Evolutionary conservation across 129 eudicot species (phyloP).

Genomic region (Mikania micrantha): DNA sequence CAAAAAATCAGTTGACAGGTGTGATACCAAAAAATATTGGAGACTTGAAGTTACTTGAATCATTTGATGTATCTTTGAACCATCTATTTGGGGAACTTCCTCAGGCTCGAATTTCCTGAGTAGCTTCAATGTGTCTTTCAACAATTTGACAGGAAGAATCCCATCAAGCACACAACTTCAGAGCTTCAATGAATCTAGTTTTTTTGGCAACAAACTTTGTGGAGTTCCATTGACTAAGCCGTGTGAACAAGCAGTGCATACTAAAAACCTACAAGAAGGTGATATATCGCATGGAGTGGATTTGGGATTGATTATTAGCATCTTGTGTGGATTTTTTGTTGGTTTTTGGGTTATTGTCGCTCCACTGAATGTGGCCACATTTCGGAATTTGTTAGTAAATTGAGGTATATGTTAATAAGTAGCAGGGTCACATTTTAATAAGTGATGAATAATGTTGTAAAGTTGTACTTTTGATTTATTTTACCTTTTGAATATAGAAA

Average conservation of each 20-base stretch:
- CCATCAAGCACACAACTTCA: background rate
- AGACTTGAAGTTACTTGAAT: conserved; percentile 27
- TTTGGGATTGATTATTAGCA: conserved; percentile 5
- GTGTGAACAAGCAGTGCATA: background rate
- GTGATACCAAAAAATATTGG: conserved; percentile 33
- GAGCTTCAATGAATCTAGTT: background rate
- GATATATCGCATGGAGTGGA: background rate
- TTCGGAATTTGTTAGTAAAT: background rate
- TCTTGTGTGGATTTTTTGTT: background rate
- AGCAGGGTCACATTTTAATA: background rate
- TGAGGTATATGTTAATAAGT: background rate
- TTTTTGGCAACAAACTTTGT: background rate
- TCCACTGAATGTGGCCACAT: conserved; percentile 1
- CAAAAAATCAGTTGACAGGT: conserved; percentile 34
- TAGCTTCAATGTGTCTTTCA: background rate
- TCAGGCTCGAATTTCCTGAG: background rate
- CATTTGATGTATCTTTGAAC: conserved; percentile 29
- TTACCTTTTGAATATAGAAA: background rate
- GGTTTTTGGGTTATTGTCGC: conserved; percentile 17
- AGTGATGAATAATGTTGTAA: background rate
- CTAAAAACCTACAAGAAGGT: background rate
- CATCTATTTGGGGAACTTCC: conserved; percentile 34
- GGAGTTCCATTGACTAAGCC: background rate
- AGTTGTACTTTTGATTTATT: background rate
- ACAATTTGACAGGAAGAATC: background rate